phyloP scores from a whole-genome alignment of 352 stramenopile species.

The Globisporangium takayamanum region DNA sequence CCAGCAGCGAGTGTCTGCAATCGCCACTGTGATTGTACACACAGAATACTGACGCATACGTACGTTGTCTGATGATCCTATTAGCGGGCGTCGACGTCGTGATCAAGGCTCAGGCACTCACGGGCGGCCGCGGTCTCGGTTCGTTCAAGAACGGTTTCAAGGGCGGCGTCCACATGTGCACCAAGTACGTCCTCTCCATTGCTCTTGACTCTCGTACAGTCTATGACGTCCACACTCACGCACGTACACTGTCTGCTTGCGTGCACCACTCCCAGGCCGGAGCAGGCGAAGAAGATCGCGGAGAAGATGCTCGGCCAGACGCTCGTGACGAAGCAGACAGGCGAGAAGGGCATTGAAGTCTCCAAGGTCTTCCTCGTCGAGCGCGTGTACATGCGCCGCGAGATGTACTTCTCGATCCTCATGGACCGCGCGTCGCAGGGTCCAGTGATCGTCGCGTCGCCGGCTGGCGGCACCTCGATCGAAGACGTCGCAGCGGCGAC shows the following conservation, averaged over 20 bases:
- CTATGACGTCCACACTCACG: background rate
- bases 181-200: conserved; percentile 28
- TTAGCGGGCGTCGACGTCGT: conserved; percentile 87
- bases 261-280: conserved; percentile 20
- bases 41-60: no score
- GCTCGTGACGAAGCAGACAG: conserved; percentile 96
- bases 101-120: conserved; percentile 96
- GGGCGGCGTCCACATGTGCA: conserved; percentile 97
- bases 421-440: conserved; percentile 96
- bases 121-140: conserved; percentile 92
- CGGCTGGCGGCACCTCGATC: conserved; percentile 93
- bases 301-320: conserved; percentile 92
- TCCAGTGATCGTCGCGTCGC: conserved; percentile 94
- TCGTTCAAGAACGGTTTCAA: conserved; percentile 97
- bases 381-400: conserved; percentile 90
- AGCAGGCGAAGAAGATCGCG: conserved; percentile 75
- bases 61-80: background rate
- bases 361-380: conserved; percentile 91
- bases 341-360: conserved; percentile 81
- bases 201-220: no score
- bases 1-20: no score
- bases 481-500: conserved; percentile 94
- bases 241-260: background rate
- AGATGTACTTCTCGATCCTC: conserved; percentile 99
- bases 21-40: no score